Evolutionary conservation across 225 moss, liverwort and hornwort genomes (phyloP).

Genomic region (Polytrichum formosum): DNA sequence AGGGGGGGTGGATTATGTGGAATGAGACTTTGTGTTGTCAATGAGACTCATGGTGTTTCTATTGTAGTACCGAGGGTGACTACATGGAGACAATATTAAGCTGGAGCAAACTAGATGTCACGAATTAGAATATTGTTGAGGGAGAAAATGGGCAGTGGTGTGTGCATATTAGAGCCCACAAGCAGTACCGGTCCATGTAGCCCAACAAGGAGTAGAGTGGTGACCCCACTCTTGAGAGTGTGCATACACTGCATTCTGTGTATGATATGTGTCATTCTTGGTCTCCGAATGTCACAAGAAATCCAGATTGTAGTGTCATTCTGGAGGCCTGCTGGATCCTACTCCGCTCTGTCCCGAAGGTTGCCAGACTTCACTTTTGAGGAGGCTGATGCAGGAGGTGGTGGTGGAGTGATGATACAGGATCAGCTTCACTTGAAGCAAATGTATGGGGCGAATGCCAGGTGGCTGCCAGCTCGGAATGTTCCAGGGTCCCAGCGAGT

Average conservation of each 20-base stretch:
- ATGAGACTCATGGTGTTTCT: no score
- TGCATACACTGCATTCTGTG: conserved; percentile 41
- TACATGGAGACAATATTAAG: no score
- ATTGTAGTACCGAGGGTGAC: no score
- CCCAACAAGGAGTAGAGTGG: conserved; percentile 17
- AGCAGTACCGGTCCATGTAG: background rate
- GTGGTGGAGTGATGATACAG: conserved; percentile 20
- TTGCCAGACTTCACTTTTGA: conserved; percentile 1
- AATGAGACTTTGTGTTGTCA: no score
- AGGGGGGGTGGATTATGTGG: no score
- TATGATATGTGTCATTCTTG: conserved; percentile 37
- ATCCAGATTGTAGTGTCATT: conserved; percentile 34
- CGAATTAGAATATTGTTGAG: no score
- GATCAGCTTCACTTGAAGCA: background rate
- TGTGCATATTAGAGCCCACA: no score
- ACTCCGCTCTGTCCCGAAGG: conserved; percentile 13
- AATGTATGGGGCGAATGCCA: no score
- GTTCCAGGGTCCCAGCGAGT: conserved; percentile 5
- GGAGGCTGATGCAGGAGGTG: background rate
- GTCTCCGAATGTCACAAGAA: conserved; percentile 51
- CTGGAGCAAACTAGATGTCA: no score
- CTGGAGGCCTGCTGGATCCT: conserved; percentile 22
- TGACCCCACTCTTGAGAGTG: conserved; percentile 30
- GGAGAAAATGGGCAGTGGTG: no score
- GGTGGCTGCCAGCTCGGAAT: conserved; percentile 1